These are phyloP conservation scores for Akanthomyces muscarius DNA, from an alignment of 2,329 filamentous ascomycete genomes.

Conservation along the genomic window DNA sequence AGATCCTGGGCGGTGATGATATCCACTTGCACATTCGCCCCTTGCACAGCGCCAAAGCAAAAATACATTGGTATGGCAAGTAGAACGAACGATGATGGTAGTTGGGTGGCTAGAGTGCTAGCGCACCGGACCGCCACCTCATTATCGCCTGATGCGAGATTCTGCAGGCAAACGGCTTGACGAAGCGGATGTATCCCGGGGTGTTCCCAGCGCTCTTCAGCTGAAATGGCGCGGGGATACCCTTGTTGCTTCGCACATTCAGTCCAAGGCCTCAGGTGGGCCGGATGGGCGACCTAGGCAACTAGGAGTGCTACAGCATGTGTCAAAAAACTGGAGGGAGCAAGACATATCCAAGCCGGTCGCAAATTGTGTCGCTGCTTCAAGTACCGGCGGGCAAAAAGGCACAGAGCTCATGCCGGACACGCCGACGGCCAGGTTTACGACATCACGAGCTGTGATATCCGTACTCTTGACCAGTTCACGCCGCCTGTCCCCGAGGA, in stretches of 20 bases:
- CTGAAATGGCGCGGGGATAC: conserved; percentile 6
- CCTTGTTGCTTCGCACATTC: background rate
- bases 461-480: background rate
- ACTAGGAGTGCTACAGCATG: background rate
- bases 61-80: background rate
- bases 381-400: background rate
- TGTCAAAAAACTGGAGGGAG: background rate
- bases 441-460: background rate
- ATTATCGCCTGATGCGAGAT: conserved; percentile 8
- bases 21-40: background rate
- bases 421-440: background rate
- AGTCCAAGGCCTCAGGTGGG: background rate
- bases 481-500: background rate
- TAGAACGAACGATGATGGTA: background rate
- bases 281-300: background rate
- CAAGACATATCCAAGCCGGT: background rate
- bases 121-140: background rate
- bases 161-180: background rate
- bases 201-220: background rate
- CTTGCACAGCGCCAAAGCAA: background rate
- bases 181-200: background rate
- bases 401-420: background rate
- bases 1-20: background rate
- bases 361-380: background rate
- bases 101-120: background rate